Base-by-base conservation (phyloP, 2,329 filamentous ascomycete genomes). In the Diaporthe sp. region DNA sequence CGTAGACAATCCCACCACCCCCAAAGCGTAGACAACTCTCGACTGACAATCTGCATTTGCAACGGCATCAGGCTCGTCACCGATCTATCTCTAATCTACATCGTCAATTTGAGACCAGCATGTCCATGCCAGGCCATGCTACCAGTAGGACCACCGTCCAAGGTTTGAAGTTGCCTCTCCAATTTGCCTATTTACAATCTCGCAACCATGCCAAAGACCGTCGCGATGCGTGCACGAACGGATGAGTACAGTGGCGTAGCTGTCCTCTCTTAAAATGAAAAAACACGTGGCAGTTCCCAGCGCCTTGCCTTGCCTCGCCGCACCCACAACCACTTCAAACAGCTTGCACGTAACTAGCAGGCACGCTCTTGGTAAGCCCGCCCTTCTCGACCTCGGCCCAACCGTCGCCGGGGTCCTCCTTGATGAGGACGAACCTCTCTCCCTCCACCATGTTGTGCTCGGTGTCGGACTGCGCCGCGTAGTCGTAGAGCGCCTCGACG, bases 371-470 rank as follows among this genome's bases (percentile, higher is more conserved):
- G 67, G 93, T 95, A 55, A 92, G 87, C 1, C 96, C 96, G 25
- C 95, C 95, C 84, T 95, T 95, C 86, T 98, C 97, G 25, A 99
- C 97, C 86, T 98, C 97, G 39, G 93, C 95, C 97, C 97, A 99
- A 0, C 97, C 97, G 86, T 98, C 97, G 1, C 97, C 97, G 0
- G 92, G 90, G 82, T 98, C 96, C 74, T 94, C 92, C 80, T 93
- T 95, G 77, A 98, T 92, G 44, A 99, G 87, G 53, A 99, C 95
- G 81, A 99, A 97, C 71, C 92, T 90, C 85, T 99, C 97, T 0
- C 97, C 97, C 84, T 98, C 96, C 0, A 84, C 83, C 95, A 99
- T 99, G 81, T 90, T 95, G 84, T 96, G 95, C 85, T 99, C 97
- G 10, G 92, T 90, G 8, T 97, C 95, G 79, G 92, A 95, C 80